Conservation (phyloP, 208 protist genomes). For the Wallacemonas rigidus region DNA sequence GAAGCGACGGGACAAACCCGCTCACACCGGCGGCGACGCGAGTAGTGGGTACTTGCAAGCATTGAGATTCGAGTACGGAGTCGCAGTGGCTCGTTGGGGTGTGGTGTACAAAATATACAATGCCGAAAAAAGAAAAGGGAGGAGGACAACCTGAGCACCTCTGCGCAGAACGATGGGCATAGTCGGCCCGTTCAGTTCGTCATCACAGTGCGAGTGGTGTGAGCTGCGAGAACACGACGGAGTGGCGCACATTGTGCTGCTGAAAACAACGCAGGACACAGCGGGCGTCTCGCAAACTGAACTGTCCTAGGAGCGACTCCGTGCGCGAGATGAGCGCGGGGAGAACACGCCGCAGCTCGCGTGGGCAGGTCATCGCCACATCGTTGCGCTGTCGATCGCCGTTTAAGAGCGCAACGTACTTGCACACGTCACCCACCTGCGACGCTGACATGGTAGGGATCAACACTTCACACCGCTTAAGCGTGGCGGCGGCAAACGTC, state of each 20-base stretch:
- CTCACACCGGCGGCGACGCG: too few species aligned
- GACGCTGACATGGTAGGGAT: constrained; percentile 36
- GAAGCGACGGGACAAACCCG: too few species aligned
- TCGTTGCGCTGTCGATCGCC: constrained; percentile 35
- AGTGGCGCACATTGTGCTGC: constrained; percentile 75
- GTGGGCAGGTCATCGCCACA: constrained; percentile 42
- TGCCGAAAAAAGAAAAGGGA: too few species aligned
- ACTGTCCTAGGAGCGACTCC: constrained; percentile 64
- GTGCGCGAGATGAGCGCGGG: constrained; percentile 59
- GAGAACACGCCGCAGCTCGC: constrained; percentile 64
- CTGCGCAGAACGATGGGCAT: too few species aligned
- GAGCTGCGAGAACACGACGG: constrained; percentile 79
- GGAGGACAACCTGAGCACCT: too few species aligned
- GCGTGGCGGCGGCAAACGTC: constrained; percentile 47
- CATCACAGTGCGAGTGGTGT: constrained; percentile 38
- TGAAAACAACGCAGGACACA: constrained; percentile 77
- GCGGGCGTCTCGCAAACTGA: constrained; percentile 68
- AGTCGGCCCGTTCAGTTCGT: too few species aligned
- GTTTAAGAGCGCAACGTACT: constrained; percentile 76
- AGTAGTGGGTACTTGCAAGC: too few species aligned
- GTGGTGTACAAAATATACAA: too few species aligned
- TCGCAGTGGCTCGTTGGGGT: too few species aligned
- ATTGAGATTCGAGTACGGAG: too few species aligned
- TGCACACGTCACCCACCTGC: constrained; percentile 67
- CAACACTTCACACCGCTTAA: constrained; percentile 50